Conservation (phyloP, 2,329 filamentous ascomycete species). For the Bipolaris gigantea region DNA sequence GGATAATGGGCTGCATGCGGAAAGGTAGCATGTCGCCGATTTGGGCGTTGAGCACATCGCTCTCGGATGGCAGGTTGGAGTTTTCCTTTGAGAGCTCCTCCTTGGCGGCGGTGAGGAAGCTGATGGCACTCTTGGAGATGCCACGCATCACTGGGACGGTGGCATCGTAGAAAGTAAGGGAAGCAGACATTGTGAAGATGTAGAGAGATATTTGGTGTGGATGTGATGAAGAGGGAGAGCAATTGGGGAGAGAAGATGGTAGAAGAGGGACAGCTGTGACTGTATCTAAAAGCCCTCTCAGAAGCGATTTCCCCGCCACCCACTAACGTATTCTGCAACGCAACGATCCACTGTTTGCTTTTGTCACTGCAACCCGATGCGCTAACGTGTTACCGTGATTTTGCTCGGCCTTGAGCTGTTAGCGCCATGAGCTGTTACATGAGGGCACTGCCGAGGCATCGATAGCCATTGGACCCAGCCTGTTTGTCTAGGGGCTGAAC, state of each 20-base stretch:
- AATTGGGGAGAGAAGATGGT: not conserved
- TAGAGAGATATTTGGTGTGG: not conserved
- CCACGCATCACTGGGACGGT: constrained; percentile 19
- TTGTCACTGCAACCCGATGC: not conserved
- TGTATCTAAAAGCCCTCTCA: not conserved
- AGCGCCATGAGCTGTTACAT: not conserved
- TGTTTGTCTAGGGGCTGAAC: not conserved
- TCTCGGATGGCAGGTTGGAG: constrained; percentile 13
- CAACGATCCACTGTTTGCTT: not conserved
- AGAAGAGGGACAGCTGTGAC: not conserved
- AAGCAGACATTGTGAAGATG: constrained; percentile 19
- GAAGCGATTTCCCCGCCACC: not conserved
- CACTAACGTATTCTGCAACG: not conserved
- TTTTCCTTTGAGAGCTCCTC: constrained; percentile 16
- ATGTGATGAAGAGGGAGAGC: not conserved
- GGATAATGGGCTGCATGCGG: constrained; percentile 23
- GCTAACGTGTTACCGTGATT: not conserved
- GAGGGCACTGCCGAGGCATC: not conserved
- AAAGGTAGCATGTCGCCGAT: constrained; percentile 27
- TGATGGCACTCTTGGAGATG: constrained; percentile 16
- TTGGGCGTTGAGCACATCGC: constrained; percentile 21
- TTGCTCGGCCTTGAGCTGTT: not conserved
- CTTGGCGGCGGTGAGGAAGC: constrained; percentile 21
- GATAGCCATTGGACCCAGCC: not conserved
- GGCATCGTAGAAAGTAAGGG: constrained; percentile 23